Percentiles rank a stretch among this genome's conserved stretches.
phyloP scores from a whole-genome alignment of 2,329 filamentous ascomycete genomes.

The Colletotrichum salicis region DNA sequence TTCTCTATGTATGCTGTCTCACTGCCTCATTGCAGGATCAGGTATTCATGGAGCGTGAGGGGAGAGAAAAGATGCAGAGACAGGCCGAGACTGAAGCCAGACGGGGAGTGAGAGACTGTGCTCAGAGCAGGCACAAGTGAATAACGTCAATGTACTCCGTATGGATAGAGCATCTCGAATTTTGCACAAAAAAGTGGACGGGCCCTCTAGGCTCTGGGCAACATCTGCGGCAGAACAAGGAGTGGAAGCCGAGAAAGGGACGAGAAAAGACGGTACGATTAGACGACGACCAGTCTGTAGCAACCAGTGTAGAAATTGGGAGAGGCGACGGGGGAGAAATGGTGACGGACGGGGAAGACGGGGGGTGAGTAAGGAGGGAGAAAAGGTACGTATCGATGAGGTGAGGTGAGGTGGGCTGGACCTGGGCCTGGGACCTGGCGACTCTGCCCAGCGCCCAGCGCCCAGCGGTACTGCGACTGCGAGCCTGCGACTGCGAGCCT shows the following conservation, averaged over 20 bases:
- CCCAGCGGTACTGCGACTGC: background rate
- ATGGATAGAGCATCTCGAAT: background rate
- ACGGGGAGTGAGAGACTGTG: background rate
- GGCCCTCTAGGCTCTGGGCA: background rate
- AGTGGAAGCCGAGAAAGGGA: constrained; percentile 28
- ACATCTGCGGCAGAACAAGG: constrained; percentile 2
- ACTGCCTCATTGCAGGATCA: background rate
- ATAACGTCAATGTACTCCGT: background rate
- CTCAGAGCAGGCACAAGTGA: background rate
- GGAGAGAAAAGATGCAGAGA: background rate
- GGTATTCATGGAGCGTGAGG: background rate
- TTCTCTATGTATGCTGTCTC: background rate
- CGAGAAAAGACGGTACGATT: constrained; percentile 13
- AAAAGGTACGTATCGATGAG: background rate
- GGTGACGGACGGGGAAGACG: background rate
- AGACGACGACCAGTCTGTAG: constrained; percentile 38
- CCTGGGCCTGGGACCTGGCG: background rate
- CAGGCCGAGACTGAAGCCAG: background rate
- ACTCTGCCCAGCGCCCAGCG: background rate
- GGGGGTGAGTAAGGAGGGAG: background rate
- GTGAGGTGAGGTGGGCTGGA: background rate
- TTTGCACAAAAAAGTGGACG: background rate
- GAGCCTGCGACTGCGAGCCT: background rate
- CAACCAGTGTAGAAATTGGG: constrained; percentile 34
- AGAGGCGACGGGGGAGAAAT: background rate